Base-by-base conservation (phyloP, 805 yeast genomes). In the Brettanomyces naardenensis region DNA sequence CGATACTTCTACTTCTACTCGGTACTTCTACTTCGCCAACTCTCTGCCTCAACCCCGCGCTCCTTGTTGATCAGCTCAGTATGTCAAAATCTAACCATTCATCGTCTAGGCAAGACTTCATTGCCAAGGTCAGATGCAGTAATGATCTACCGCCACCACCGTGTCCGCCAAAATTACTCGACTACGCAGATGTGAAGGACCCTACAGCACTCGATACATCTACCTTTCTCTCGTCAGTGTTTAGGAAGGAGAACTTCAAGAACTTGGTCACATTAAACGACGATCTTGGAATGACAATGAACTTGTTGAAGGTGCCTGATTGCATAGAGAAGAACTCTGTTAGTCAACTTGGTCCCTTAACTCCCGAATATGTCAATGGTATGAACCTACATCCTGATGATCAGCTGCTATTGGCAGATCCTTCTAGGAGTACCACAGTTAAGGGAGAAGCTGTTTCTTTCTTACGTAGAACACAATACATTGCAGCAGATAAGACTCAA, bases 121-220 rank as follows among this genome's bases (percentile, higher is more conserved):
- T 83, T 39, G 94, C 95, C 33, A 80, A 82, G 48, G 75, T 83
- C 38, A 73, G 95, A 53, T 90, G 88, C 59, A 75, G 75, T 42
- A 92, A 92, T 57, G 83, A 77, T 51, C 68, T 92, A 19, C 98
- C 98, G 5, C 89, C 96, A 2, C 97, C 97, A 7, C 82, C 90
- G 19, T 70, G 92, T 44, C 87, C 95, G 33, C 97, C 98, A 22
- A 86, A 83, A 56, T 70, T 89, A 40, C 59, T 92, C 37, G 73
- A 78, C 35, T 73, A 78, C 46, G 44, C 54, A 9, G 40, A 42
- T 6, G 27, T 51, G 41, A 4, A 48, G 45, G 41, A 64, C 59
- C 21, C 52, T 56, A 55, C 56, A 10, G 64, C 59, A 48, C 68
- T 51, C 35, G 68, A 70, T 25, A 66, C 80, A 1, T 60, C 83